phyloP scores from a whole-genome alignment of 495 filamentous ascomycete genomes.

The Talaromyces proteolyticus region DNA sequence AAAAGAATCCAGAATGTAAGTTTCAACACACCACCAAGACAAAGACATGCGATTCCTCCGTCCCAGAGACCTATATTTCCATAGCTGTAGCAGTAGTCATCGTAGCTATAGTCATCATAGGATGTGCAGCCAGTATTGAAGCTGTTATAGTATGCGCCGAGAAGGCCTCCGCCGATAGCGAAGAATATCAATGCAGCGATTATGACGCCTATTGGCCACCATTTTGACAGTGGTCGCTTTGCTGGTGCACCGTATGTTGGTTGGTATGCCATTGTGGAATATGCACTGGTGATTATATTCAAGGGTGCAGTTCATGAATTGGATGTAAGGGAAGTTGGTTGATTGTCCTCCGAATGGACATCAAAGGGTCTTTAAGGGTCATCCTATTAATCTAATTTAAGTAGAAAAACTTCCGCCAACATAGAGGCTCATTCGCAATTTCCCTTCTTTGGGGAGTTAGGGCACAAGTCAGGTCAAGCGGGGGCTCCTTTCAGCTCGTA shows the following conservation, averaged over 20 bases:
- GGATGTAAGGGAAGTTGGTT: neutral
- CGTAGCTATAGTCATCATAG: neutral
- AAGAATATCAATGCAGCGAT: slow-evolving; percentile 15
- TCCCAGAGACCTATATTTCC: slow-evolving; percentile 12
- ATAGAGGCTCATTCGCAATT: neutral
- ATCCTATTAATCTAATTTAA: neutral
- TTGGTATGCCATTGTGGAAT: neutral
- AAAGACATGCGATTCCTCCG: slow-evolving; percentile 11
- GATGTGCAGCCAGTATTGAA: neutral
- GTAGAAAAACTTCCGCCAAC: neutral
- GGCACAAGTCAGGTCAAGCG: neutral
- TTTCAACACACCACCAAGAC: slow-evolving; percentile 13
- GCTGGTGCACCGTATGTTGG: neutral
- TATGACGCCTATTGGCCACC: slow-evolving; percentile 18
- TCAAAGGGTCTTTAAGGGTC: neutral
- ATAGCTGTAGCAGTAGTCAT: slow-evolving; percentile 6
- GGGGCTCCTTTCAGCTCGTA: neutral
- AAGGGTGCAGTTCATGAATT: neutral
- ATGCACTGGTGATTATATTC: neutral
- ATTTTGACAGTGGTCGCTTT: slow-evolving; percentile 5
- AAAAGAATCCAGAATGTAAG: slow-evolving; percentile 16
- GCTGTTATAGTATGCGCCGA: slow-evolving; percentile 9
- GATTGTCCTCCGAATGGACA: neutral
- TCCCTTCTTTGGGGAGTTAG: neutral
- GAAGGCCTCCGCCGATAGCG: slow-evolving; percentile 16